These are phyloP conservation scores for Ascoidea rubescens DNA, from an alignment of 805 yeast species.

Conservation along the genomic window DNA sequence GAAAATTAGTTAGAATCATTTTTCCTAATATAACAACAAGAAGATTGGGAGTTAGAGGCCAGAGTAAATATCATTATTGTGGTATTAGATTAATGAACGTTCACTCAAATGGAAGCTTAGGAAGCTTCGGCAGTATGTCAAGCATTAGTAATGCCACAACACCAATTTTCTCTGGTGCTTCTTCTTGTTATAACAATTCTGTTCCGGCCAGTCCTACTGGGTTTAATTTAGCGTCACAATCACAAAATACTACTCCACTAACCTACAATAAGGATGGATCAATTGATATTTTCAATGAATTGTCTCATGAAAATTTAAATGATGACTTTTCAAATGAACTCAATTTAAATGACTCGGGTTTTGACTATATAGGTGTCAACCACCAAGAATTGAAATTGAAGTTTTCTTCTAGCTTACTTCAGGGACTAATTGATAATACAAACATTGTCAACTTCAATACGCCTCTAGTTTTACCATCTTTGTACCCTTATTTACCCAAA, in stretches of 20 bases:
- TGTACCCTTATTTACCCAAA: slow-evolving; percentile 23
- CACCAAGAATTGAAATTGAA: slow-evolving; percentile 4
- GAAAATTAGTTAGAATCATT: slow-evolving; percentile 49
- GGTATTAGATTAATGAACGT: slow-evolving; percentile 36
- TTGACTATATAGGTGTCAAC: not conserved
- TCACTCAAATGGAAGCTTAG: slow-evolving; percentile 2
- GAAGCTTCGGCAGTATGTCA: slow-evolving; percentile 1
- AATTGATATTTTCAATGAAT: not conserved
- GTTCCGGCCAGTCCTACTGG: not conserved
- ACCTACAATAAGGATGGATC: not conserved
- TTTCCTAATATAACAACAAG: slow-evolving; percentile 58
- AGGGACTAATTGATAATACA: slow-evolving; percentile 13
- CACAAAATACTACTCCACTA: not conserved
- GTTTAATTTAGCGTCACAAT: not conserved
- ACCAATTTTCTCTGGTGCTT: slow-evolving; percentile 5
- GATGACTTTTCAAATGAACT: not conserved
- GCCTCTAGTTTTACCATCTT: slow-evolving; percentile 27
- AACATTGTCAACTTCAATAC: slow-evolving; percentile 12
- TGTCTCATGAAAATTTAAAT: not conserved
- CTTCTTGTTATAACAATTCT: not conserved
- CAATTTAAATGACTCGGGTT: not conserved
- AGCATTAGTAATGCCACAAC: not conserved
- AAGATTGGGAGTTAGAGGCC: slow-evolving; percentile 67
- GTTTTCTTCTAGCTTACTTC: slow-evolving; percentile 13
- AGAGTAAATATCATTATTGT: slow-evolving; percentile 70